These are phyloP conservation scores for Gloeopeniophorella convolvens DNA, from an alignment of 768 basidiomycete species.

Conservation along the genomic window DNA sequence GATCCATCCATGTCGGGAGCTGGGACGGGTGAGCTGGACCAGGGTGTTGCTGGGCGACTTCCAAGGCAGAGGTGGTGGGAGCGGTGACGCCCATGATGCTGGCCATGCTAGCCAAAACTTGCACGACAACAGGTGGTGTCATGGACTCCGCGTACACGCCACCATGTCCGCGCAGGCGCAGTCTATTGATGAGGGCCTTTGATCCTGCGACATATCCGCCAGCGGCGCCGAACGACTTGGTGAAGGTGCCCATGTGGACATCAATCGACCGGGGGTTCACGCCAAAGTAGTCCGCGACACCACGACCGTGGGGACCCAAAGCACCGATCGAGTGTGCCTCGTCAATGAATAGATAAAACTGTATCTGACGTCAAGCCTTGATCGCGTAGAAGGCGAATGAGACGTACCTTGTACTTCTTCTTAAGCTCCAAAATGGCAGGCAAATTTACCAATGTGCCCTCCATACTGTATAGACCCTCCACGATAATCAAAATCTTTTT, in stretches of 20 bases:
- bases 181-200: conserved; percentile 70
- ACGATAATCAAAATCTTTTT: conserved; percentile 95
- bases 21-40: conserved; percentile 61
- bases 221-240: conserved; percentile 88
- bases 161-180: conserved; percentile 77
- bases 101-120: conserved; percentile 87
- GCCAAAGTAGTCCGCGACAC: conserved; percentile 91
- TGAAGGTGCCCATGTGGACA: conserved; percentile 98
- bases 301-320: conserved; percentile 89
- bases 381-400: background rate
- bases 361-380: background rate
- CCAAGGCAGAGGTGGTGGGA: conserved; percentile 27
- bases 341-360: conserved; percentile 96
- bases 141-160: conserved; percentile 87
- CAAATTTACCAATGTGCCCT: conserved; percentile 87
- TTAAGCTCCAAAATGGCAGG: conserved; percentile 82
- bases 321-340: conserved; percentile 98
- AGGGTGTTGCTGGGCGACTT: conserved; percentile 42
- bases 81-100: conserved; percentile 86
- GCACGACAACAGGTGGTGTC: conserved; percentile 84
- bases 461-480: conserved; percentile 97
- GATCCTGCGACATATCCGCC: conserved; percentile 92
- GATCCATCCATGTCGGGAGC: conserved; percentile 73
- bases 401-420: conserved; percentile 84
- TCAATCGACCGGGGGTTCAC: conserved; percentile 78